phyloP scores from a whole-genome alignment of 805 yeast species.

The Candida sithepensis region DNA sequence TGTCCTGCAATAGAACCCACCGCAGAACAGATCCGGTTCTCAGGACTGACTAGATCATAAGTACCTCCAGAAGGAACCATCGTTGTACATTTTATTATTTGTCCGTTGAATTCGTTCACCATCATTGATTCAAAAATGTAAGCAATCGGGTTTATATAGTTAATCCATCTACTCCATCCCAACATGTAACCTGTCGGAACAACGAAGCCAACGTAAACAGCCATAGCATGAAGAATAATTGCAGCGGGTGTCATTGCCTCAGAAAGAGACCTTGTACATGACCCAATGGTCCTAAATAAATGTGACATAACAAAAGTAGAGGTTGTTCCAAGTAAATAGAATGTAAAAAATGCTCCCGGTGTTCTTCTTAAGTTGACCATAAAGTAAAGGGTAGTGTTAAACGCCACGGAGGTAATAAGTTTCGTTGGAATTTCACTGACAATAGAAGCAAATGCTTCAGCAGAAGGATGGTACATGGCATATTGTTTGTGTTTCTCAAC shows the following conservation, averaged over 20 bases:
- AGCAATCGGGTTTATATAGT: constrained; percentile 55
- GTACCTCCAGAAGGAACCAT: constrained; percentile 36
- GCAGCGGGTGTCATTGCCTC: constrained; percentile 61
- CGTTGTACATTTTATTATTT: constrained; percentile 39
- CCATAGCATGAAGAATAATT: constrained; percentile 42
- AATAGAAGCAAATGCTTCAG: constrained; percentile 62
- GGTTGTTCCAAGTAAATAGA: constrained; percentile 38
- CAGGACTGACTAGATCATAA: constrained; percentile 18
- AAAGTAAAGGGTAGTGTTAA: constrained; percentile 50
- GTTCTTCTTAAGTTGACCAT: constrained; percentile 49
- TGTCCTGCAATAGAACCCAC: constrained; percentile 56
- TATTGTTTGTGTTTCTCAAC: constrained; percentile 57
- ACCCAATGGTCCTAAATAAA: constrained; percentile 51
- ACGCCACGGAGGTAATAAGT: constrained; percentile 38
- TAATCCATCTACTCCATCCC: constrained; percentile 67
- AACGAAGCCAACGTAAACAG: constrained; percentile 55
- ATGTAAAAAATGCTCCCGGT: constrained; percentile 54
- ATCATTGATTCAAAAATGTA: constrained; percentile 54
- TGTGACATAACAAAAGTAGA: constrained; percentile 53
- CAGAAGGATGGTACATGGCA: constrained; percentile 53
- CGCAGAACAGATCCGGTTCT: constrained; percentile 25
- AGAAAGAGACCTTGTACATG: constrained; percentile 42
- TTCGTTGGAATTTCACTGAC: constrained; percentile 58
- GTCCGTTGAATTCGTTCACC: constrained; percentile 50
- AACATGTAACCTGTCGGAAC: constrained; percentile 53